Evolutionary conservation across 495 filamentous ascomycete species (phyloP), one percentile per base, ranked within the genome.

Genomic region (Pyrenula massariospora): DNA sequence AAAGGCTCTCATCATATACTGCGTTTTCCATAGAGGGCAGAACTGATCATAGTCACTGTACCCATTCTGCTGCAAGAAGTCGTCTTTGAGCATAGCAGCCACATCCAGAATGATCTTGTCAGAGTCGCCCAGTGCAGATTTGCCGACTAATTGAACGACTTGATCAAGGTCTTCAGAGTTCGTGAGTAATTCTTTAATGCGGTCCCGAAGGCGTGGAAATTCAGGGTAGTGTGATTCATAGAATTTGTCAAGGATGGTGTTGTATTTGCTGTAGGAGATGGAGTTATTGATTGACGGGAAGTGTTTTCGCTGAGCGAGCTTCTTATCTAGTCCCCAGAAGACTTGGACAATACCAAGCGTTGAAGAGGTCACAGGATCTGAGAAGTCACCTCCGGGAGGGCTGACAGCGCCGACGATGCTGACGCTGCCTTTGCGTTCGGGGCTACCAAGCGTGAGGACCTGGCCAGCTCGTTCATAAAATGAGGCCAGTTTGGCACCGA

Each of bases 1-100:
- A 82, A 99, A 96, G 51, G 85, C 83, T 79, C 93, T 95, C 93
- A 99, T 99, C 93, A 99, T 96, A 82, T 94, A 99, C 66, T 92
- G 84, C 2, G 93, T 99, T 83, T 99, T 99, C 92, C 92, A 99
- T 66, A 99, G 77, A 31, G 93, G 93, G 68, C 93, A 99, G 81
- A 93, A 97, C 74, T 96, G 89, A 69, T 99, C 94, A 69, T 97
- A 96, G 68, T 96, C 88, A 68, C 87, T 92, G 79, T 99, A 99
- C 36, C 93, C 93, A 74, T 99, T 99, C 69, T 99, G 93, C 74
- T 99, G 93, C 58, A 99, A 69, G 78, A 99, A 99, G 70, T 99
- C 93, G 62, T 99, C 93, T 81, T 99, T 99, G 66, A 99, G 73
- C 58, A 99, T 73, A 22, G 82, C 83, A 22, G 92, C 87, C 58